Evolutionary conservation across 768 basidiomycete species (phyloP), one percentile per base, ranked within the genome.

Genomic region (Myochromella boudieri): DNA sequence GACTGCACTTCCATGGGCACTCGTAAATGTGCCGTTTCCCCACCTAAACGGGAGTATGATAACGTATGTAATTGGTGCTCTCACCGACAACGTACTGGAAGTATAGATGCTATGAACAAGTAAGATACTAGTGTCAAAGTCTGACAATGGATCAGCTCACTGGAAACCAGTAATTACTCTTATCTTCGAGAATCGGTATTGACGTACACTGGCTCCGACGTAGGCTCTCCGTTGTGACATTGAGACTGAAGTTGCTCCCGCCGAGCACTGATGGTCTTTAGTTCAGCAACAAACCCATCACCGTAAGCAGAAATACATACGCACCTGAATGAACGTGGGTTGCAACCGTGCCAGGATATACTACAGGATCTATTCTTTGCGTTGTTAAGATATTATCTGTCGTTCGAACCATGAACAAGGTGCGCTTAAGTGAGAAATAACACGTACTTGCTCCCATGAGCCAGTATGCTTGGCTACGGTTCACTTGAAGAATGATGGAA

Each of bases 281-380:
- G 2, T 28, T 6, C 3, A 12, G 41, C 12, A 32, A 20, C 6
- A 26, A n/a, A n/a, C n/a, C n/a, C 17, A 11, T 25, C 1, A 4
- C 22, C 20, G 9, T 28, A 22, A 18, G 17, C 4, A 20, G 14
- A 29, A 8, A 17, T 18, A 9, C 42, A 24, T 32, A 32, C 59
- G 22, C 24, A 66, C 65, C 56, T 15, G 60, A 60, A 53, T 72
- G 71, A 6, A 58, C 60, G 48, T 72, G 71, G 8, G 60, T 55
- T 37, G 68, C 56, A 28, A 69, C 60, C 11, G 42, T 52, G n/a
- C 65, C 60, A 4, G 68, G 61, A 48, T 55, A 62, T n/a, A 68
- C 57, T 17, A 71, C 60, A 12, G 71, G 69, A 54, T 72, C 71
- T 5, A 70, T 51, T 12, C 71, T 60, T 44, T 71, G 67, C 17